phyloP scores from a whole-genome alignment of 345 rosid species.

The Raphanus sativus region DNA sequence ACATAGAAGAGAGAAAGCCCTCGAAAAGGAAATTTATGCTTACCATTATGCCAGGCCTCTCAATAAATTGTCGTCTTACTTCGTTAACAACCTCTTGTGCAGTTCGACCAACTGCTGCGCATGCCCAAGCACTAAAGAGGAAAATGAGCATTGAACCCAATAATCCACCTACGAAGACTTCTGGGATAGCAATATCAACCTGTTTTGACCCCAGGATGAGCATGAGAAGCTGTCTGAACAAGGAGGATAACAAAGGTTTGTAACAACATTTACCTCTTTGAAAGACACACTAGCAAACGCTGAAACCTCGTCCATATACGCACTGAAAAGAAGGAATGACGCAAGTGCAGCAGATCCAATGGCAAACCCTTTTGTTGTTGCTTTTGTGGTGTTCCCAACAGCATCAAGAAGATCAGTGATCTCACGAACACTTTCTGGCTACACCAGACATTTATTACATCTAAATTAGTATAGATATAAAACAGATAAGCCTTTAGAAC shows the following conservation, averaged over 20 bases:
- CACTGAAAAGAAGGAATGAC: constrained; percentile 97
- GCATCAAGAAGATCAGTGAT: constrained; percentile 98
- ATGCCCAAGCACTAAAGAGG: constrained; percentile 95
- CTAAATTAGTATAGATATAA: constrained; percentile 1
- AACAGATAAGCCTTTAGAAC: neutral
- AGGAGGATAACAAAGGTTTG: constrained; percentile 12
- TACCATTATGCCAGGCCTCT: constrained; percentile 99
- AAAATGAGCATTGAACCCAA: constrained; percentile 96
- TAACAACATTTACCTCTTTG: constrained; percentile 55
- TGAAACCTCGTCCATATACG: constrained; percentile 99
- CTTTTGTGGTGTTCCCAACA: constrained; percentile 98
- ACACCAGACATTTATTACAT: constrained; percentile 25
- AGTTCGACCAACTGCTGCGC: constrained; percentile 95
- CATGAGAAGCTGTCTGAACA: constrained; percentile 6
- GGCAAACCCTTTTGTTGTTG: constrained; percentile 99
- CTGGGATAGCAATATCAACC: constrained; percentile 98
- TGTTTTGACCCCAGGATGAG: constrained; percentile 33
- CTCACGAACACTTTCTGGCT: constrained; percentile 98
- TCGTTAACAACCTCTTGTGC: constrained; percentile 99
- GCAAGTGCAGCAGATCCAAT: constrained; percentile 99
- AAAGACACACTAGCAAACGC: constrained; percentile 75
- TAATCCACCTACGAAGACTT: constrained; percentile 93
- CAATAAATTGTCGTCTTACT: constrained; percentile 97
- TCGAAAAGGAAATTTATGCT: constrained; percentile 23
- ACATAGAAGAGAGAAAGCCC: neutral